phyloP scores from a whole-genome alignment of 192 early-diverging fungal species.

The Radiomyces spectabilis region DNA sequence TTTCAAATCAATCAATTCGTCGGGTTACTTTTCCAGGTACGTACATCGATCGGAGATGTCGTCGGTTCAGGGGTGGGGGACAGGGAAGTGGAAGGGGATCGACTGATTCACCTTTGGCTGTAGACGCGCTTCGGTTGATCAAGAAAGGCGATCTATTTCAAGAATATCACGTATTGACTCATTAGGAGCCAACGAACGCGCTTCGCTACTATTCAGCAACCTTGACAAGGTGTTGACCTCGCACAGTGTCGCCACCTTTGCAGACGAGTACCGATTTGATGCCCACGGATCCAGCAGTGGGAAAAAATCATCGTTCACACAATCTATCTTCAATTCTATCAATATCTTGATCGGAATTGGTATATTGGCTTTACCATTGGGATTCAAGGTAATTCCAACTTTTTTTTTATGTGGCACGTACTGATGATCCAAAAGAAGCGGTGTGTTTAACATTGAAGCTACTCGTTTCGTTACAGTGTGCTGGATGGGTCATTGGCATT shows the following conservation, averaged over 20 bases:
- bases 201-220: conserved; percentile 7
- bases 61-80: background rate
- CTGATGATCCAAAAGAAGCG: background rate
- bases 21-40: conserved; percentile 5
- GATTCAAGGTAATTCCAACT: conserved; percentile 29
- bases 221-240: conserved; percentile 16
- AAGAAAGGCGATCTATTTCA: background rate
- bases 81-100: conserved; percentile 4
- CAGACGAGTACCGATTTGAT: conserved; percentile 16
- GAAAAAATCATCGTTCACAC: conserved; percentile 33
- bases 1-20: background rate
- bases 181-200: background rate
- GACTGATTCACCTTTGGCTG: background rate
- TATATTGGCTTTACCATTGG: conserved; percentile 54
- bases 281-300: background rate
- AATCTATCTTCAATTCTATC: conserved; percentile 48
- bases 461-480: conserved; percentile 8
- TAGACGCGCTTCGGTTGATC: conserved; percentile 1
- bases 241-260: conserved; percentile 16
- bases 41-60: background rate
- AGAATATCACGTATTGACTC: background rate
- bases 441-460: background rate
- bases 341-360: conserved; percentile 63
- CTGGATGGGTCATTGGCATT: conserved; percentile 56
- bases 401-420: background rate